phyloP scores from a whole-genome alignment of 495 filamentous ascomycete species.

The Lasiosphaeria hispida region DNA sequence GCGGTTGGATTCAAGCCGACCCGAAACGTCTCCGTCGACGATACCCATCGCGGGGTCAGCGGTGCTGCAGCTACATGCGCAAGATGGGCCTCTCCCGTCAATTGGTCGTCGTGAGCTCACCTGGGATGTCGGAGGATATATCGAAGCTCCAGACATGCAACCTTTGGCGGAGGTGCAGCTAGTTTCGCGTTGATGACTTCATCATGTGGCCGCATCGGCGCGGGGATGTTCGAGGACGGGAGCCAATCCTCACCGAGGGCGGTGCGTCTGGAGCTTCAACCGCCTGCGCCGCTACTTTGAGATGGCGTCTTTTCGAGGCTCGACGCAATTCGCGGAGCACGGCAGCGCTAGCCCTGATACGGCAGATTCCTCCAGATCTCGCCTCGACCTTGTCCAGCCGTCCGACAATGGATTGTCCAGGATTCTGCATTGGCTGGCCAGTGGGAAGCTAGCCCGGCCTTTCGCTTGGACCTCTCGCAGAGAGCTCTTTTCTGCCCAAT shows the following conservation, averaged over 20 bases:
- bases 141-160: background rate
- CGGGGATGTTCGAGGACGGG: background rate
- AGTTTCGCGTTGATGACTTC: slow-evolving; percentile 15
- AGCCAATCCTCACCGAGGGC: slow-evolving; percentile 3
- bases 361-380: slow-evolving; percentile 20
- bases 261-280: background rate
- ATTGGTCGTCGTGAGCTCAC: background rate
- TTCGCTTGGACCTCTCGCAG: slow-evolving; percentile 32
- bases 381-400: slow-evolving; percentile 9
- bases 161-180: slow-evolving; percentile 1
- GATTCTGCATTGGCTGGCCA: slow-evolving; percentile 21
- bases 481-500: slow-evolving; percentile 43
- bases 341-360: slow-evolving; percentile 22
- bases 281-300: slow-evolving; percentile 9
- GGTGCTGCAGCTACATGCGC: background rate
- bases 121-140: background rate
- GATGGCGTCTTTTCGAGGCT: slow-evolving; percentile 8
- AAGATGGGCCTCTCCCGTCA: background rate
- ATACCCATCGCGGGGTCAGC: background rate
- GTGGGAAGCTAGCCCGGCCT: slow-evolving; percentile 29
- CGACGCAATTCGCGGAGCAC: slow-evolving; percentile 17
- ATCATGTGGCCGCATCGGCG: slow-evolving; percentile 18
- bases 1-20: no score
- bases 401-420: slow-evolving; percentile 17
- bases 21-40: no score